Evolutionary conservation across 192 early-diverging fungal genomes (phyloP), one percentile per base, ranked within the genome.

Genomic region (Mortierella claussenii): DNA sequence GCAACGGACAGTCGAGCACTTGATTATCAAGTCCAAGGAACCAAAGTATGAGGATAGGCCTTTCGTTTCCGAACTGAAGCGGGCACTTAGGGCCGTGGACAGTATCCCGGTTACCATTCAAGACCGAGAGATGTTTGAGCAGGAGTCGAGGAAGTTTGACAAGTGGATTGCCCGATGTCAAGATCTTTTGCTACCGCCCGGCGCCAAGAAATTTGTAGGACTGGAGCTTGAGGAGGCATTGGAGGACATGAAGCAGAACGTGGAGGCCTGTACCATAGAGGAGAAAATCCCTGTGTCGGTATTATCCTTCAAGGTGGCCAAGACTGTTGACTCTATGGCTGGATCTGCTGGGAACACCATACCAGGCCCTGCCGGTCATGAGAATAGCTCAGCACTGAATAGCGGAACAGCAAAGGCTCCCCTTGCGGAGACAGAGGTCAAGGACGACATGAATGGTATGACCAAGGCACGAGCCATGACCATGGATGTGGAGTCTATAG

Each of bases 1-100:
- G 71, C 54, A 62, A 11, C 61, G 32, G 50, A 58, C 53, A 2
- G 66, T 70, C 10, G 58, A 59, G 0, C 47, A 55, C 20, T 17
- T 79, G 11, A 24, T 78, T 54, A 56, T 46, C 20, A 69, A 59
- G 32, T 59, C 55, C 1, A 24, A 26, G 2, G 63, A 79, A 23
- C 64, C 52, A 15, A 66, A 59, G 11, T 69, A 68, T 32, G 67
- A 61, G 2, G 60, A 78, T 26, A 52, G 81, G 17, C 81, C 81
- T 17, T 32, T 50, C 4, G 40, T 76, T n/a, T 53, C 66, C 1
- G 79, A 80, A 8, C 49, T 82, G 18, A 70, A 57, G 49, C 55
- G 60, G 4, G 52, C 58, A 3, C 42, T 82, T 27, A 66, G 52
- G 26, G 20, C 59, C 2, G 63, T 53, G 9, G 73, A 76, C 32